phyloP scores from a whole-genome alignment of 2,329 filamentous ascomycete species.

The Pyrenophora graminea region DNA sequence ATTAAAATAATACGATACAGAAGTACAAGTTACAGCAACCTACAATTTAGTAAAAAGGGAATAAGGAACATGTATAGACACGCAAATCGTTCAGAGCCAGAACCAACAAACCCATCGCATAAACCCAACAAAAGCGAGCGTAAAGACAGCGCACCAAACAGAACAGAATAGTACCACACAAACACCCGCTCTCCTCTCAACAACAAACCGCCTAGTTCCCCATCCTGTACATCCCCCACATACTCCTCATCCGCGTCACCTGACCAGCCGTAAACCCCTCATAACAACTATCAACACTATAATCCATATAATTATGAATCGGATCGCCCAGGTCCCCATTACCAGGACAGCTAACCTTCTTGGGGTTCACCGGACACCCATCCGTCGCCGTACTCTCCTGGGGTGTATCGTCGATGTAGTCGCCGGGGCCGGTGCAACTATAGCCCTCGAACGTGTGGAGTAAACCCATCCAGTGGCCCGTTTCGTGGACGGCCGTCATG shows the following conservation, averaged over 20 bases:
- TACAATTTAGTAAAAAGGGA: too few species aligned
- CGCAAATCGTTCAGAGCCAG: too few species aligned
- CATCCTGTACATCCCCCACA: conserved; percentile 54
- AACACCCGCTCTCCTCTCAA: too few species aligned
- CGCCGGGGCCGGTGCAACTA: conserved; percentile 50
- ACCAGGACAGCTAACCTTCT: conserved; percentile 58
- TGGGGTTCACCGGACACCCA: conserved; percentile 56
- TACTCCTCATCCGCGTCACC: conserved; percentile 55
- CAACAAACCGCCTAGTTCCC: conserved; percentile 29
- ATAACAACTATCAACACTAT: conserved; percentile 61
- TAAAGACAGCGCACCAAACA: too few species aligned
- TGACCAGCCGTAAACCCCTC: conserved; percentile 57
- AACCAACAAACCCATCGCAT: too few species aligned
- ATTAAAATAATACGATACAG: too few species aligned
- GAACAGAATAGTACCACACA: too few species aligned
- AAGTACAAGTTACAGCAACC: too few species aligned
- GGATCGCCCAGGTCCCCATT: conserved; percentile 49
- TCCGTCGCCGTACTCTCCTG: conserved; percentile 53
- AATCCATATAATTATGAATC: conserved; percentile 66
- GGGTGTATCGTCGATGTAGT: conserved; percentile 52
- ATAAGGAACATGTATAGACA: too few species aligned
- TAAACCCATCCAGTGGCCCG: conserved; percentile 55
- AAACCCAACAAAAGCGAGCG: too few species aligned
- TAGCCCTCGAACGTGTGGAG: conserved; percentile 55
- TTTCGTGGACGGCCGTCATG: conserved; percentile 55